A percentile compares a stretch with the other conserved stretches of the same genome.
Conservation (phyloP, 352 stramenopile genomes). For the Thalassiosira hispida region DNA sequence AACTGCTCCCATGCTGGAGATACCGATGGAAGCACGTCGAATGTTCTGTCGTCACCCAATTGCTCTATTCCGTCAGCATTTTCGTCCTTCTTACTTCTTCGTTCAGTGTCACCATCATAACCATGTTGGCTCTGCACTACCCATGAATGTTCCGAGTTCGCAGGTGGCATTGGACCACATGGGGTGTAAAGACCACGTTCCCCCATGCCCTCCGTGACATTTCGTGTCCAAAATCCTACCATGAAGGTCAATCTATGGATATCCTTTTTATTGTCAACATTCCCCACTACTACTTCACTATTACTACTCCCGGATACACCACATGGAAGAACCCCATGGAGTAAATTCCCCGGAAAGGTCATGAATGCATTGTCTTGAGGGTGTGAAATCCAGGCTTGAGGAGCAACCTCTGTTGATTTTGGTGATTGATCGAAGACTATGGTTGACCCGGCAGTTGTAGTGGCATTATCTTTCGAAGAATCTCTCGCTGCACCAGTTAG, state of each 20-base stretch:
- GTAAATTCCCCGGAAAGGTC: slow-evolving; percentile 80
- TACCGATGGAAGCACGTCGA: slow-evolving; percentile 42
- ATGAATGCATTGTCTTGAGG: slow-evolving; percentile 72
- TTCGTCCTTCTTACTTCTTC: background rate
- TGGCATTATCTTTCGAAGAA: background rate
- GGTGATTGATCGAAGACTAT: slow-evolving; percentile 81
- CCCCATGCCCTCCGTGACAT: slow-evolving; percentile 73
- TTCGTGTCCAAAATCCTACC: slow-evolving; percentile 85
- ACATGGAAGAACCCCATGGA: slow-evolving; percentile 85
- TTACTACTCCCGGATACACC: background rate
- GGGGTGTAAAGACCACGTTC: slow-evolving; percentile 69
- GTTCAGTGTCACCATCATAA: slow-evolving; percentile 32
- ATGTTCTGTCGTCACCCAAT: slow-evolving; percentile 1
- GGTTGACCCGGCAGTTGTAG: slow-evolving; percentile 58
- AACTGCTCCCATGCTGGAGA: slow-evolving; percentile 78
- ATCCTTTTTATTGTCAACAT: background rate
- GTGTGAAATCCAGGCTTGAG: slow-evolving; percentile 51
- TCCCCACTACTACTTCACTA: background rate
- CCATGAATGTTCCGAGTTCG: slow-evolving; percentile 70
- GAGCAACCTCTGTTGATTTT: slow-evolving; percentile 53
- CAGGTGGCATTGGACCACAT: slow-evolving; percentile 71
- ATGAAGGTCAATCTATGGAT: slow-evolving; percentile 80
- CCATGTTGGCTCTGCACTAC: slow-evolving; percentile 58
- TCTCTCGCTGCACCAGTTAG: slow-evolving; percentile 62
- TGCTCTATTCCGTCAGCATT: background rate